These are phyloP conservation scores for Ustilago xerochloae DNA, from an alignment of 1,284 basidiomycete species.

Conservation along the genomic window DNA sequence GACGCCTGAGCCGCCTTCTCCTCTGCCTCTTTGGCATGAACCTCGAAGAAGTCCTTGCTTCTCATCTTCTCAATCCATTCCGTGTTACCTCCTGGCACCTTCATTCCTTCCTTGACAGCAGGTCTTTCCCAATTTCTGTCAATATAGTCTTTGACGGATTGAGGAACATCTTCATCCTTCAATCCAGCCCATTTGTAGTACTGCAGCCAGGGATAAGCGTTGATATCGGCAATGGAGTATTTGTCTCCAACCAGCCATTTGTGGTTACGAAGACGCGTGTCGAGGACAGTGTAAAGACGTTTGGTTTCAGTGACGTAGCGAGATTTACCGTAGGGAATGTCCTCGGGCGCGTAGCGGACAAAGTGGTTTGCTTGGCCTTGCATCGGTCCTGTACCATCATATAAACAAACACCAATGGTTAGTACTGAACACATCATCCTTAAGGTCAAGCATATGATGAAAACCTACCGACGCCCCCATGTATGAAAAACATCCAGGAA, in stretches of 20 bases:
- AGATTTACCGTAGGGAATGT: conserved; percentile 52
- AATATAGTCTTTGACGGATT: conserved; percentile 32
- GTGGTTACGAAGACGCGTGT: conserved; percentile 42
- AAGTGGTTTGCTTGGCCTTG: conserved; percentile 57
- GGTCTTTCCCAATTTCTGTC: conserved; percentile 31
- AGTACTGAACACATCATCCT: neutral
- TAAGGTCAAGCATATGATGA: too few relatives aligned
- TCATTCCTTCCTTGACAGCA: conserved; percentile 37
- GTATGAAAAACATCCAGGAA: conserved; percentile 48
- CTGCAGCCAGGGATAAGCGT: conserved; percentile 56
- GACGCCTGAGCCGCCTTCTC: conserved; percentile 26
- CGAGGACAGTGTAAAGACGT: conserved; percentile 51
- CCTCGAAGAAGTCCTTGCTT: conserved; percentile 19
- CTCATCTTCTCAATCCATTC: conserved; percentile 44
- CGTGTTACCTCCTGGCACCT: conserved; percentile 28
- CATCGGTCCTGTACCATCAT: conserved; percentile 40
- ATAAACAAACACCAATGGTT: neutral
- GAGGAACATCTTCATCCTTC: conserved; percentile 35
- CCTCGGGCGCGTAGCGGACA: conserved; percentile 44
- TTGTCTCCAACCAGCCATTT: conserved; percentile 59
- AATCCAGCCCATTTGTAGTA: conserved; percentile 41
- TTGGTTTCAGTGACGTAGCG: conserved; percentile 51
- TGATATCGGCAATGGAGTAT: conserved; percentile 56
- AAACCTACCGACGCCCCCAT: conserved; percentile 21
- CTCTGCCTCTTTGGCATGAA: conserved; percentile 20